Evolutionary conservation across 768 basidiomycete species (phyloP).

Genomic region (Lentinula lateritia): DNA sequence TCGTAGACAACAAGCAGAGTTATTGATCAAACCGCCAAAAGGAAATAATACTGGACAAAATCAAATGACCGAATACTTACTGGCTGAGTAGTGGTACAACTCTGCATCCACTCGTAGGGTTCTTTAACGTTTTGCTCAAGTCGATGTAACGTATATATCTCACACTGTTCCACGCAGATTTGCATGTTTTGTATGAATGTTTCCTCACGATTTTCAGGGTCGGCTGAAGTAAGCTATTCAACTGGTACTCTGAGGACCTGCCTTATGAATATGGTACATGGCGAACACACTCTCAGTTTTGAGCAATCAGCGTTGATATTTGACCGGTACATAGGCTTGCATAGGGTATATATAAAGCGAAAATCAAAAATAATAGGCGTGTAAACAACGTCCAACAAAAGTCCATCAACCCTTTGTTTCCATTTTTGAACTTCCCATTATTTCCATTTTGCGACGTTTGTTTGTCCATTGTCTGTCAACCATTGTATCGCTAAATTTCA

Average conservation of each 20-base stretch:
- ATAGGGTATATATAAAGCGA: too few species aligned
- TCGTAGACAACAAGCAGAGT: slow-evolving; percentile 72
- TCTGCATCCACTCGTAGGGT: too few species aligned
- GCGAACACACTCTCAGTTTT: too few species aligned
- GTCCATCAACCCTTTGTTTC: neutral
- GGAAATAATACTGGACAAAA: neutral
- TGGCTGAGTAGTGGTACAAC: neutral
- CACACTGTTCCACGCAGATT: neutral
- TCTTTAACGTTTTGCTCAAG: too few species aligned
- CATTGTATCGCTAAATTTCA: neutral
- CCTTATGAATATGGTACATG: too few species aligned
- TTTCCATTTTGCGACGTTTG: neutral
- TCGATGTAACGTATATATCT: neutral
- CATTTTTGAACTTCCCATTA: neutral
- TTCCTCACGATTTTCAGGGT: neutral
- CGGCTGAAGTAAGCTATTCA: too few species aligned
- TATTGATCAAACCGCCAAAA: slow-evolving; percentile 65
- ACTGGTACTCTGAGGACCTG: too few species aligned
- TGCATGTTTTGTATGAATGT: neutral
- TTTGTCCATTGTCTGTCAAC: neutral
- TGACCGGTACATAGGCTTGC: too few species aligned
- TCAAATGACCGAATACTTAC: neutral
- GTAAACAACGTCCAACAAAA: neutral
- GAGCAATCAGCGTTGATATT: too few species aligned
- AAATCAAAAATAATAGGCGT: too few species aligned